Conservation (phyloP, 148 eudicot genomes). For the Polygonum aviculare region DNA sequence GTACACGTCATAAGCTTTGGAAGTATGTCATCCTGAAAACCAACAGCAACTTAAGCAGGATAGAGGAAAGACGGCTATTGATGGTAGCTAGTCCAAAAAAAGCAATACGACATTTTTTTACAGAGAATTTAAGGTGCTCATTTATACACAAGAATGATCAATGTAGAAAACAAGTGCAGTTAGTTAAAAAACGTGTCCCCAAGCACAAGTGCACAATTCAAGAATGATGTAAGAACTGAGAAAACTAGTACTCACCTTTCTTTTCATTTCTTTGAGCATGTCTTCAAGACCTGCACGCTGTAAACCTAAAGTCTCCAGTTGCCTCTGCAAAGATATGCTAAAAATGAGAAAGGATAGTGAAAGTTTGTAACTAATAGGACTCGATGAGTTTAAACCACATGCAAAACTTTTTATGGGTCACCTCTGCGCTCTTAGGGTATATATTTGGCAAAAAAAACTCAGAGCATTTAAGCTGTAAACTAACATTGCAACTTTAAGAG, state of each 20-base stretch:
- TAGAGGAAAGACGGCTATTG: background rate
- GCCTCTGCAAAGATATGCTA: constrained; percentile 47
- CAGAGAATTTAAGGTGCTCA: background rate
- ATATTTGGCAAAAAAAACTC: background rate
- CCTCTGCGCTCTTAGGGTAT: background rate
- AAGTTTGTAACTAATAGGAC: background rate
- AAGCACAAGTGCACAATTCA: background rate
- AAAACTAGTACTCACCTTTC: constrained; percentile 47
- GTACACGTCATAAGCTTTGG: constrained; percentile 90
- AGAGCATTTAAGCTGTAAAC: background rate
- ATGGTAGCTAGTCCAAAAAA: background rate
- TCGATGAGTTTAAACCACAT: background rate
- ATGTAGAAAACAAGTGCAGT: constrained; percentile 3
- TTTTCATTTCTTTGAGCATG: constrained; percentile 98
- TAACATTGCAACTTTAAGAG: background rate
- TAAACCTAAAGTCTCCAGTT: constrained; percentile 86
- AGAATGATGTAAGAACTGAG: background rate
- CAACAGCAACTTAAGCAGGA: constrained; percentile 10
- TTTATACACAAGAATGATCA: background rate
- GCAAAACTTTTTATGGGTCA: background rate
- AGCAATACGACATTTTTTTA: background rate
- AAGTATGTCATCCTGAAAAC: constrained; percentile 80
- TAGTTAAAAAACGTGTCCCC: background rate
- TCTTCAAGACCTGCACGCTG: constrained; percentile 97
- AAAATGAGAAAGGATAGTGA: background rate